Conservation (phyloP, 108 stramenopile species). For the Craspedostauros australis region DNA sequence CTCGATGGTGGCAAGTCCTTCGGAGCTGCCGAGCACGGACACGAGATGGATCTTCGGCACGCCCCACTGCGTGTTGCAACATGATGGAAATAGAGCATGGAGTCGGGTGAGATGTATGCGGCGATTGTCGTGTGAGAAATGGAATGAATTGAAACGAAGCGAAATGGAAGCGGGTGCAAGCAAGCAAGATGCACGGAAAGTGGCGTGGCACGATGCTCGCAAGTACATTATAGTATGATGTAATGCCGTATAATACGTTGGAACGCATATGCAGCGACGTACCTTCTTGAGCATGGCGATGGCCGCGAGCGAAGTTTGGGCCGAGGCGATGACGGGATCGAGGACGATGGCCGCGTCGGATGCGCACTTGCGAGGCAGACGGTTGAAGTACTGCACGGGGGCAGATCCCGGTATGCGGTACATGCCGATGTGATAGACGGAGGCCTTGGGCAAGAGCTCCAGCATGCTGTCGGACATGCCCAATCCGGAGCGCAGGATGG, state of each 20-base stretch:
- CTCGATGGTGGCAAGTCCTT: constrained; percentile 60
- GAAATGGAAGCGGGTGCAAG: background rate
- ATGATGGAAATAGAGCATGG: background rate
- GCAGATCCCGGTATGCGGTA: constrained; percentile 65
- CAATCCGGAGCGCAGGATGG: constrained; percentile 90
- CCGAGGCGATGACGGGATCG: constrained; percentile 91
- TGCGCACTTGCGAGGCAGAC: constrained; percentile 78
- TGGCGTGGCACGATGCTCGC: background rate
- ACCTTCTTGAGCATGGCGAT: constrained; percentile 94
- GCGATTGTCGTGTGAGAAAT: background rate
- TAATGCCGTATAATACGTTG: background rate
- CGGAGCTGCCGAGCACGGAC: constrained; percentile 73
- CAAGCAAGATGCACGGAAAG: background rate
- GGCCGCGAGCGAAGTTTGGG: constrained; percentile 82
- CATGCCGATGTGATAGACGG: constrained; percentile 98
- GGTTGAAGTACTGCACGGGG: constrained; percentile 97
- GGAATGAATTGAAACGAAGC: background rate
- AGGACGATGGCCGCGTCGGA: constrained; percentile 86
- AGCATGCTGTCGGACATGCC: constrained; percentile 96
- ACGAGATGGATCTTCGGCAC: constrained; percentile 81
- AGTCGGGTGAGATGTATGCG: background rate
- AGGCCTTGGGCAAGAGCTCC: constrained; percentile 86
- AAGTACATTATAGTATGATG: background rate
- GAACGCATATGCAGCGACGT: constrained; percentile 24
- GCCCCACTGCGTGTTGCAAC: constrained; percentile 57